Base-by-base conservation (phyloP, 768 basidiomycete species). In the Podaxis rugospora region DNA sequence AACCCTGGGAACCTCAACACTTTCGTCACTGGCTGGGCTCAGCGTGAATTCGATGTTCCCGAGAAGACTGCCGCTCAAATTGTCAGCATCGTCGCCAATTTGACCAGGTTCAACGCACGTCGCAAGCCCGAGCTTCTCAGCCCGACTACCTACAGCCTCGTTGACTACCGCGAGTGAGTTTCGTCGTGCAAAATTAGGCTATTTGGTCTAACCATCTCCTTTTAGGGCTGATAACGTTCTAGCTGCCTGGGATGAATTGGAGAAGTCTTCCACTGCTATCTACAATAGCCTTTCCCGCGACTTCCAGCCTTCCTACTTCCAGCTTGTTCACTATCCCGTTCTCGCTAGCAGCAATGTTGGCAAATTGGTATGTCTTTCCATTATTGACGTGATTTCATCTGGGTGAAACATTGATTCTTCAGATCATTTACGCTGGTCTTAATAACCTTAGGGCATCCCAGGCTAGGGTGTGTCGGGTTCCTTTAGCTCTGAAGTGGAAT, bases 61-160 rank as follows among this genome's bases (percentile, higher is more conserved):
- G 51, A 69, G 4, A 59, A 67, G 3, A 73, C 80, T 42, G 77
- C 84, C 0, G 67, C 66, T 0, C 74, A 70, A 3, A 78, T 88
- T 6, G 74, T 80, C 0, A 74, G 76, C 44, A 82, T 90, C 58
- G 76, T 89, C 25, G 77, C 71, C 14, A 85, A 86, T 65, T 68
- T 84, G 39, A 84, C 83, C 7, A 73, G 77, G 25, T 84, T 79
- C 72, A 86, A 85, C 66, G 76, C 85, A 2, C 73, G 84, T 42
- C 72, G 85, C 57, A 90, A 90, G 72, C 85, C 85, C 0, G 89
- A 91, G 73, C 72, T 89, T 28, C 70, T 86, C 63, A 85, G 84
- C 67, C 62, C 77, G 5, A 86, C 85, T 1, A 86, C 83, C 0
- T 90, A 78, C 71, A 87, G 84, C 61, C 67, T 89, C 64, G 76